Evolutionary conservation across 371 early-diverging fungal genomes (phyloP), one percentile per base, ranked within the genome.

Genomic region (Circinella umbellata): DNA sequence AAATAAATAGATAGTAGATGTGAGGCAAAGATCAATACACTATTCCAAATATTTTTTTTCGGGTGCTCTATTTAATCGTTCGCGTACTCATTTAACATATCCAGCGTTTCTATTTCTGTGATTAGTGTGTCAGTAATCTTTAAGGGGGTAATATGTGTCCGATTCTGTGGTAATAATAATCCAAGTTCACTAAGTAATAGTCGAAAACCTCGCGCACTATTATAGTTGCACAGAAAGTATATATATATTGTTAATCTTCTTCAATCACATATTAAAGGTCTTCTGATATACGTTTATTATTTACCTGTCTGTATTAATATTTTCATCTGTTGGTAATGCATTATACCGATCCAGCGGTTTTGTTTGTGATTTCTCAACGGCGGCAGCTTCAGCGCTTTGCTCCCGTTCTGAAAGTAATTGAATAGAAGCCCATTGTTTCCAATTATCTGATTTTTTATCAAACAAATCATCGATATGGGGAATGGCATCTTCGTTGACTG

Each of bases 181-280:
- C 94, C 94, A 61, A 89, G 73, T 27, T 91, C 90, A 3, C 90
- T 80, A 55, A 94, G 74, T 38, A 91, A 78, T 10, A 92, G 70
- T 54, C 94, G 78, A 66, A 89, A 91, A 39, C 79, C 86, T 53
- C 81, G 76, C 0, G 88, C 73, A 20, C 85, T 86, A 70, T 59
- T 48, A 27, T 27, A 27, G 2, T 27, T 27, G 2, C 27, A 27
- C 27, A 27, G 27, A 27, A 27, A 4, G 27, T 13, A 47, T 35
- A 15, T 17, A 38, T 27, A 51, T 35, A 6, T 3, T n/a, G 15
- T 5, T 10, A 34, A 49, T 17, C 1, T 42, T 42, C 42, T 42
- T 42, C 3, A 27, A 27, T 27, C 27, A 27, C 2, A 27, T 27
- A 27, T 27, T 27, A 2, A 27, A 27, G 27, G 27, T 27, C 27